Evolutionary conservation across 306 rosid genomes (phyloP).

Genomic region (Dalbergia oliveri): DNA sequence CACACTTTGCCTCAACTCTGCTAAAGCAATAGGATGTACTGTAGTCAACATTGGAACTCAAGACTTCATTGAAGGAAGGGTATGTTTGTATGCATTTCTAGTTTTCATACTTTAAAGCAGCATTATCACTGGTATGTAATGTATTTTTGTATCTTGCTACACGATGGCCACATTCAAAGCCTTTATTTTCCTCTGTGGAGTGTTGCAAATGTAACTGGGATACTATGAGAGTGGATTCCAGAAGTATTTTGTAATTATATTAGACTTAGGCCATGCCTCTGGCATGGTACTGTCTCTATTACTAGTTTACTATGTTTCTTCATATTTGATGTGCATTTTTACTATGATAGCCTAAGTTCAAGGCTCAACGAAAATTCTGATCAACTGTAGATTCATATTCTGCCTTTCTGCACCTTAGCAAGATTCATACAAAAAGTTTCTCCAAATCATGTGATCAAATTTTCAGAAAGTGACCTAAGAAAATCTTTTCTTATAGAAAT

Average conservation of each 20-base stretch:
- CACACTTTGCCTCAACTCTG: constrained; percentile 97
- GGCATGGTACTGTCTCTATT: background rate
- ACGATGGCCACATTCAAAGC: background rate
- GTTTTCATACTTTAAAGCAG: constrained; percentile 23
- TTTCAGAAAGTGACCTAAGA: background rate
- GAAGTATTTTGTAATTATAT: constrained; percentile 9
- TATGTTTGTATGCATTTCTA: constrained; percentile 54
- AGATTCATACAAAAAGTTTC: constrained; percentile 14
- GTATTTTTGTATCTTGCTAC: background rate
- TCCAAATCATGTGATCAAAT: background rate
- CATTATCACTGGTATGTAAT: constrained; percentile 1
- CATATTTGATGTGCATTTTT: constrained; percentile 8
- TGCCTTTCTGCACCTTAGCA: background rate
- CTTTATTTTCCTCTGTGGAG: constrained; percentile 17
- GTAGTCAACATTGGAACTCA: constrained; percentile 98
- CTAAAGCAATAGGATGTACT: constrained; percentile 98
- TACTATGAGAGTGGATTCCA: background rate
- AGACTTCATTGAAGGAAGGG: constrained; percentile 98
- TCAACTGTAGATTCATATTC: constrained; percentile 16
- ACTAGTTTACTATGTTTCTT: background rate
- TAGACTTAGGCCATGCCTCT: background rate
- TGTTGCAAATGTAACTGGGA: constrained; percentile 2
- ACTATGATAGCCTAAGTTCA: background rate
- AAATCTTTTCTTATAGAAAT: no score
- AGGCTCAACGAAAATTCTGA: background rate